These are phyloP conservation scores for Trichosporon sp. DNA, from an alignment of 1,284 basidiomycete genomes.

Conservation along the genomic window DNA sequence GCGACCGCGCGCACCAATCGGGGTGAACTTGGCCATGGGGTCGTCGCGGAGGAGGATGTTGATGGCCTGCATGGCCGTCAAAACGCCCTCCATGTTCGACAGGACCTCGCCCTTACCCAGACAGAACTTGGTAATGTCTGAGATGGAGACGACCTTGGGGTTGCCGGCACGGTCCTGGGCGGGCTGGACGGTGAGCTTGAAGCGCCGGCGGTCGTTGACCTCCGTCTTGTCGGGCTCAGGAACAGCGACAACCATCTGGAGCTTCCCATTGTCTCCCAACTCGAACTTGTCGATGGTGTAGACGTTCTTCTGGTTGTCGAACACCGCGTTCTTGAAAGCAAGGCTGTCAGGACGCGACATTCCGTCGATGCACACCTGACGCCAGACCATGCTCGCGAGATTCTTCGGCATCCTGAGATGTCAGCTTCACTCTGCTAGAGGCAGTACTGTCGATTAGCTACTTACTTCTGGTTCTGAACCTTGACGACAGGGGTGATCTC, in stretches of 20 bases:
- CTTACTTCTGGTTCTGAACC: slow-evolving; percentile 36
- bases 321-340: slow-evolving; percentile 43
- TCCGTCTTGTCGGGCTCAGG: slow-evolving; percentile 45
- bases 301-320: slow-evolving; percentile 51
- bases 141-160: slow-evolving; percentile 47
- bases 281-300: slow-evolving; percentile 46
- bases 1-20: slow-evolving; percentile 51
- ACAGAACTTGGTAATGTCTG: slow-evolving; percentile 49
- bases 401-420: slow-evolving; percentile 46
- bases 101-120: slow-evolving; percentile 40
- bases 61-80: slow-evolving; percentile 50
- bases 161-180: slow-evolving; percentile 7
- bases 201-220: slow-evolving; percentile 45
- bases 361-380: slow-evolving; percentile 36
- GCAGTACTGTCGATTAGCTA: not conserved
- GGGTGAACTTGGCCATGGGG: slow-evolving; percentile 42
- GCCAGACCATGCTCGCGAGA: slow-evolving; percentile 48
- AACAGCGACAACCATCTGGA: slow-evolving; percentile 47
- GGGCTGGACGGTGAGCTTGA: slow-evolving; percentile 48
- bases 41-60: slow-evolving; percentile 55
- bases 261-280: slow-evolving; percentile 37
- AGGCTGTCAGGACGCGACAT: slow-evolving; percentile 29
- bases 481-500: slow-evolving; percentile 29
- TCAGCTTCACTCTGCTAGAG: slow-evolving; percentile 9
- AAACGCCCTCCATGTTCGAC: not conserved